A percentile compares a stretch with the other conserved stretches of the same genome.
Evolutionary conservation across 176 grass and related monocot species (phyloP).

Genomic region (Phragmites australis): DNA sequence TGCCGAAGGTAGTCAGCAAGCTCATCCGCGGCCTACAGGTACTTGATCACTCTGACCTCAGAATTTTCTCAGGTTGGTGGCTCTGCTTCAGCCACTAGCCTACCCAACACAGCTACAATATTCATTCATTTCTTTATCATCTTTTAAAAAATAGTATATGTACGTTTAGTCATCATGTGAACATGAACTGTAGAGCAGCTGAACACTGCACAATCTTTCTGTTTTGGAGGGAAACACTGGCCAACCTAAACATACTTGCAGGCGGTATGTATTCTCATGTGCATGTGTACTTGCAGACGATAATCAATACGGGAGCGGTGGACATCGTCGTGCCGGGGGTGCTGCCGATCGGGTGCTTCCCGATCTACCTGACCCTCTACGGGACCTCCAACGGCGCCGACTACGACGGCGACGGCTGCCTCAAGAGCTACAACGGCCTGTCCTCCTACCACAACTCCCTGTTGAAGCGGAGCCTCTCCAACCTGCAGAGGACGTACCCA

Average conservation of each 20-base stretch:
- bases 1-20: conserved; percentile 47
- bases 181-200: too few relatives aligned
- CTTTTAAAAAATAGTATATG: too few relatives aligned
- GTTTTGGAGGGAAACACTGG: too few relatives aligned
- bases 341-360: conserved; percentile 63
- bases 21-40: conserved; percentile 55
- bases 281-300: conserved; percentile 27
- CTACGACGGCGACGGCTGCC: conserved; percentile 62
- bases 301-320: conserved; percentile 38
- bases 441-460: conserved; percentile 60
- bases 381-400: conserved; percentile 44
- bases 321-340: conserved; percentile 64
- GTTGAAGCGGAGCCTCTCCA: conserved; percentile 42
- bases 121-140: too few relatives aligned
- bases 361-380: conserved; percentile 60
- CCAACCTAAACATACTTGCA: too few relatives aligned
- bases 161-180: too few relatives aligned
- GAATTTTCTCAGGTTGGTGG: too few relatives aligned
- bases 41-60: background rate
- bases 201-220: background rate
- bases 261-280: too few relatives aligned
- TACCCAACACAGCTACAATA: too few relatives aligned
- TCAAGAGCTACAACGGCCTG: conserved; percentile 55
- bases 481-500: conserved; percentile 50
- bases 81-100: too few relatives aligned